phyloP scores from a whole-genome alignment of 768 basidiomycete species.

The Serendipita sp. region DNA sequence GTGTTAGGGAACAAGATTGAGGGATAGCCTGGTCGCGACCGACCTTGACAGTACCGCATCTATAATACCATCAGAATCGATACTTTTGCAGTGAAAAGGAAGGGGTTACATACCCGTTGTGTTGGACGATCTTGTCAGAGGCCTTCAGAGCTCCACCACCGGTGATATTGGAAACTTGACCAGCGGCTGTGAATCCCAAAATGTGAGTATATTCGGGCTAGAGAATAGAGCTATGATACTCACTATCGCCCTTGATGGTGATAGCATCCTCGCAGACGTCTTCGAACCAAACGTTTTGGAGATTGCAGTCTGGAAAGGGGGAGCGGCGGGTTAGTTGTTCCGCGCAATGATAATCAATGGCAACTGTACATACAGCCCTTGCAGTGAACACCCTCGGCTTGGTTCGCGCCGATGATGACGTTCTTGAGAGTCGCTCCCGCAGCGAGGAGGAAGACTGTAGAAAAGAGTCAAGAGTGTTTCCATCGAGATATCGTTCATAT shows the following conservation, averaged over 20 bases:
- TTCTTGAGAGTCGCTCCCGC: conserved; percentile 27
- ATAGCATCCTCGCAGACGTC: conserved; percentile 27
- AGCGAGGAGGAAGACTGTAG: conserved; percentile 23
- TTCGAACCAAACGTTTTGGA: conserved; percentile 12
- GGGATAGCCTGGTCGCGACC: background rate
- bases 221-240: conserved; percentile 14
- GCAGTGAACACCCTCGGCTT: conserved; percentile 28
- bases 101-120: background rate
- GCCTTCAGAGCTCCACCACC: conserved; percentile 2
- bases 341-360: background rate
- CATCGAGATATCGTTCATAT: background rate
- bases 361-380: conserved; percentile 12
- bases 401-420: conserved; percentile 27
- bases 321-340: background rate
- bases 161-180: background rate
- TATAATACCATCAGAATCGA: too few species aligned
- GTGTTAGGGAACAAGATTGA: background rate
- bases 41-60: background rate
- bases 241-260: conserved; percentile 26
- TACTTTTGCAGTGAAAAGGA: too few species aligned
- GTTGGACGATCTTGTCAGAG: conserved; percentile 3
- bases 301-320: background rate
- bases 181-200: background rate
- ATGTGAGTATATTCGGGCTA: background rate
- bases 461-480: background rate